Conservation (phyloP, 345 rosid genomes). For the Leavenworthia alabamica region DNA sequence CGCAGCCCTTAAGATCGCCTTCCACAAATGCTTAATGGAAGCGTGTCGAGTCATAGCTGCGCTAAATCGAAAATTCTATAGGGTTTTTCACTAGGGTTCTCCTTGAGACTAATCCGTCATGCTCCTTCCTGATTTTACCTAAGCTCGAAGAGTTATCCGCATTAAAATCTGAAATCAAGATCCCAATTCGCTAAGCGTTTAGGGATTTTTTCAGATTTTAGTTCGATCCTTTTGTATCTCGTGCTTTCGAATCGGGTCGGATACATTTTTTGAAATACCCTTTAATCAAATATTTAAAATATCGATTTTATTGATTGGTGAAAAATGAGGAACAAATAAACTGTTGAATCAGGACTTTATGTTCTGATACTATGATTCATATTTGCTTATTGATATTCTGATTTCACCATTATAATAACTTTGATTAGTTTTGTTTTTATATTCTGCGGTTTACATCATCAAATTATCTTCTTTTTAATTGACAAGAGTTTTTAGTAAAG, state of each 20-base stretch:
- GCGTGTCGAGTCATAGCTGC: slow-evolving; percentile 39
- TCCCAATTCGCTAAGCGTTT: background rate
- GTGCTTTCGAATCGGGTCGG: slow-evolving; percentile 9
- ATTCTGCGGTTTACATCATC: no score
- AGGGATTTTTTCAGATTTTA: slow-evolving; percentile 4
- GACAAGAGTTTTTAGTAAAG: no score
- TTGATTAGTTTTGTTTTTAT: no score
- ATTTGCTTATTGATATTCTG: slow-evolving; percentile 39
- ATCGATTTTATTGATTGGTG: background rate
- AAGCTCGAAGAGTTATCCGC: background rate
- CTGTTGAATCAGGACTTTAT: slow-evolving; percentile 6
- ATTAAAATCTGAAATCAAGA: slow-evolving; percentile 4
- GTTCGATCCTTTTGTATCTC: background rate
- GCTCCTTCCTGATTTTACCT: background rate
- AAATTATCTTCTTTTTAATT: background rate
- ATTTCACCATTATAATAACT: background rate
- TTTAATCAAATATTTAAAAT: background rate
- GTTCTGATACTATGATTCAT: background rate
- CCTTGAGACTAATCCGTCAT: background rate
- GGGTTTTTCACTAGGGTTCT: slow-evolving; percentile 27
- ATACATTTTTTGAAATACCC: slow-evolving; percentile 23
- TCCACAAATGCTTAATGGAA: slow-evolving; percentile 31
- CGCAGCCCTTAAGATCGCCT: slow-evolving; percentile 41
- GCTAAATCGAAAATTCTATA: slow-evolving; percentile 6
- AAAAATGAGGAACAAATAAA: slow-evolving; percentile 15